A percentile compares a stretch with the other conserved stretches of the same genome.
Conservation (phyloP, 2,329 filamentous ascomycete genomes). For the Ophiostoma triangulosporum region DNA sequence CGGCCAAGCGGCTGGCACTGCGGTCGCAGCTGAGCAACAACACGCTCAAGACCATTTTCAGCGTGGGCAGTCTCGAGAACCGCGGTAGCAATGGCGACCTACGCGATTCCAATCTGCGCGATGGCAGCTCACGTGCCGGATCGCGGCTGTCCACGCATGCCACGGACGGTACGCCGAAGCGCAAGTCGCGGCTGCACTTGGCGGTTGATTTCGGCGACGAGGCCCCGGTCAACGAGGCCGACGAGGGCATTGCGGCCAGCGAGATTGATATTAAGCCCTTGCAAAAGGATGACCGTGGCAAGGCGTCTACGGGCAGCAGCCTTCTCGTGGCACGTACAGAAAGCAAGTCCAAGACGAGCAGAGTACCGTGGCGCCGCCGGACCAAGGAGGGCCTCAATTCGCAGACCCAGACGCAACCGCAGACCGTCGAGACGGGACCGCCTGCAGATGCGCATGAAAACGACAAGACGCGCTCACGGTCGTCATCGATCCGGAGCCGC, state of each 20-base stretch:
- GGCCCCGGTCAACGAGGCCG: slow-evolving; percentile 2
- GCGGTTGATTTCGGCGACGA: slow-evolving; percentile 4
- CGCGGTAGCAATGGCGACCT: slow-evolving; percentile 12
- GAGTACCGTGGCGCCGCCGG: slow-evolving; percentile 4
- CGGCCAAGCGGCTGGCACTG: slow-evolving; percentile 24
- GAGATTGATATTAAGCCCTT: not conserved
- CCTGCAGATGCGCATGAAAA: not conserved
- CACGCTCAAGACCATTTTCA: slow-evolving; percentile 35
- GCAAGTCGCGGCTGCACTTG: slow-evolving; percentile 18
- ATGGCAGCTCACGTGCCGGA: not conserved
- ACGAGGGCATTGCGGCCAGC: not conserved
- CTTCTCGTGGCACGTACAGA: not conserved
- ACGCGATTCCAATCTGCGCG: not conserved
- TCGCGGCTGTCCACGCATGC: not conserved
- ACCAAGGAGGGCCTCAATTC: not conserved
- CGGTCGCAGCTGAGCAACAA: slow-evolving; percentile 31
- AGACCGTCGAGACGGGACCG: not conserved
- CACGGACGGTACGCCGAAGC: slow-evolving; percentile 13
- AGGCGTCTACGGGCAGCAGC: not conserved
- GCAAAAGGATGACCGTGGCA: not conserved
- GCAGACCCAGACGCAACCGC: not conserved
- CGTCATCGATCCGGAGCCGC: slow-evolving; percentile 11
- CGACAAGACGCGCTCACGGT: not conserved
- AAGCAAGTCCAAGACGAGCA: not conserved
- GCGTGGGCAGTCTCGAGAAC: slow-evolving; percentile 32